Evolutionary conservation across 495 filamentous ascomycete species (phyloP), one percentile per base, ranked within the genome.

Genomic region (Aspergillus leporis): DNA sequence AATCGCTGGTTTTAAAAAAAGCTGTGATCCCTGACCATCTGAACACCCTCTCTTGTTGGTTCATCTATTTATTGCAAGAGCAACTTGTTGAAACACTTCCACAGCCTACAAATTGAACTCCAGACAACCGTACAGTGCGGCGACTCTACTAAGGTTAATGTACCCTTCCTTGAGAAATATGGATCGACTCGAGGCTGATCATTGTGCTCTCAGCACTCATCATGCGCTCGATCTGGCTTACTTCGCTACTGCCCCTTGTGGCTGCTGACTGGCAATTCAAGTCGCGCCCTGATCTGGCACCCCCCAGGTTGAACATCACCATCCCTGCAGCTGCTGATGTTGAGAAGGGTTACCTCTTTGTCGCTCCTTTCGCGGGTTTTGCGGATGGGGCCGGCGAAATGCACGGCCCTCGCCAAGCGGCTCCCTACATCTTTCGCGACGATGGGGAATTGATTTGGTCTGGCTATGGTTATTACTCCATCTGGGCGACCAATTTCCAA

Each of bases 391-490:
- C 70, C 51, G 50, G 66, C 3, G 66, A 67, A 38, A 64, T 64
- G 32, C 81, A 83, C 48, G 82, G 83, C 0, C 81, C 83, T 0
- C 77, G 76, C 13, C 82, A 83, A 65, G 76, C 80, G 25, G 80
- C 71, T 1, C 81, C 81, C 28, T 85, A 83, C 59, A 83, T 85
- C 60, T 78, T 83, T 61, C 76, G 75, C 7, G 76, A 80, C 62
- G 69, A 81, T 47, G 81, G 82, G 19, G 80, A 83, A 47, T 69
- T 83, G 0, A 69, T 85, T 38, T 85, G 81, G 82, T 83, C 79
- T 22, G 81, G 81, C 8, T 84, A 82, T 57, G 75, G 73, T 13
- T 78, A 80, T 63, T 81, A 79, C 59, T 78, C 76, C 41, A 80
- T 82, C 66, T 85, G 80, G 79, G 65, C 78, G 2, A 77, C 81